A percentile compares a stretch with the other conserved stretches of the same genome.
Evolutionary conservation across 2,329 filamentous ascomycete genomes (phyloP).

Genomic region (Ophiostoma triangulosporum): DNA sequence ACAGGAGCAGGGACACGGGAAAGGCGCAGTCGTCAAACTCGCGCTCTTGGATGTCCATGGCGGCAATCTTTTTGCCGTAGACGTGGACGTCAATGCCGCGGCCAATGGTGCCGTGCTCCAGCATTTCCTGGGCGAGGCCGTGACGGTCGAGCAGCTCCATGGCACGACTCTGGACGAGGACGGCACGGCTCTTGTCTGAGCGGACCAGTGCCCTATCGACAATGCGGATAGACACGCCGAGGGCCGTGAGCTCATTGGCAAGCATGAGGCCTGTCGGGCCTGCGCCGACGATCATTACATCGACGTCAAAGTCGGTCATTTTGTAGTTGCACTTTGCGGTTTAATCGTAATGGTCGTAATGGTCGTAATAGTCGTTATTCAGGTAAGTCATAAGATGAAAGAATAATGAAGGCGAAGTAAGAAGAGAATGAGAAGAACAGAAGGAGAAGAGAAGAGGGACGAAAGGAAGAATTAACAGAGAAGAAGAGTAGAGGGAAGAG

Average conservation of each 20-base stretch:
- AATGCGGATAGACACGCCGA: conserved; percentile 23
- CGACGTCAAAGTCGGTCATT: conserved; percentile 4
- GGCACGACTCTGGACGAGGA: conserved; percentile 35
- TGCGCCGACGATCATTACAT: conserved; percentile 30
- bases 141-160: conserved; percentile 37
- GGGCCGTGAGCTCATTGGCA: conserved; percentile 23
- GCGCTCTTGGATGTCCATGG: conserved; percentile 18
- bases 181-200: conserved; percentile 26
- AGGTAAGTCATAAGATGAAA: background rate
- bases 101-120: conserved; percentile 24
- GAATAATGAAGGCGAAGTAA: background rate
- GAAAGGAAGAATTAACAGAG: background rate
- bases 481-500: no score
- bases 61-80: conserved; percentile 20
- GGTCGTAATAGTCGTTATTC: background rate
- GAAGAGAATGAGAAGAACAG: background rate
- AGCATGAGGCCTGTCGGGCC: conserved; percentile 31
- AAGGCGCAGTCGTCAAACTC: conserved; percentile 13
- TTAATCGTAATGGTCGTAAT: background rate
- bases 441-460: background rate
- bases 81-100: conserved; percentile 25
- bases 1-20: conserved; percentile 14
- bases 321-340: background rate
- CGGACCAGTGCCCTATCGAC: conserved; percentile 22
- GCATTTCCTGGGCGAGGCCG: conserved; percentile 21